These are phyloP conservation scores for Neurospora pannonica DNA, from an alignment of 495 filamentous ascomycete genomes.

Conservation along the genomic window DNA sequence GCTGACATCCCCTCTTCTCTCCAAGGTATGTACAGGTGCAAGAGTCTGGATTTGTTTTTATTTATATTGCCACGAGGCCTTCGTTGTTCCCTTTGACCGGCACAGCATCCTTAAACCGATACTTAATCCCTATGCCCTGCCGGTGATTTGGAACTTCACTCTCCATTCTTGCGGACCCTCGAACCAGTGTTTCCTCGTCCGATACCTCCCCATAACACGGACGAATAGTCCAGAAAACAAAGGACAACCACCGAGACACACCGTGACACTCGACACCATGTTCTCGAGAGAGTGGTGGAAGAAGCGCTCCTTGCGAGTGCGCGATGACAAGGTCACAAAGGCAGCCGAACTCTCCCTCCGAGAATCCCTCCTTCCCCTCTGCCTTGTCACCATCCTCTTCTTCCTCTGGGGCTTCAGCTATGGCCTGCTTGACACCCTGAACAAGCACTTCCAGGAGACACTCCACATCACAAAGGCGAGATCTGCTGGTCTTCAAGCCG, in stretches of 20 bases:
- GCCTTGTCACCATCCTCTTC: slow-evolving; percentile 67
- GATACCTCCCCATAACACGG: not conserved
- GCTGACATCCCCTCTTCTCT: not conserved
- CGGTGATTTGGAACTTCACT: not conserved
- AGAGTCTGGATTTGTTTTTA: not conserved
- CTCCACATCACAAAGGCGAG: slow-evolving; percentile 32
- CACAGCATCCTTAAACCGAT: not conserved
- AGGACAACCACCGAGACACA: not conserved
- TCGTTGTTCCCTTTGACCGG: not conserved
- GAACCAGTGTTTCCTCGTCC: not conserved
- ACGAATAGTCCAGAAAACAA: not conserved
- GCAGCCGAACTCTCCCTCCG: slow-evolving; percentile 51
- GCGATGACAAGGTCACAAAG: slow-evolving; percentile 41
- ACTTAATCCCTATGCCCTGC: not conserved
- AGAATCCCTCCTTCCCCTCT: slow-evolving; percentile 38
- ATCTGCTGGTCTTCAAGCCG: slow-evolving; percentile 26
- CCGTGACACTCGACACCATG: slow-evolving; percentile 12
- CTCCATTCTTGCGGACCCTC: not conserved
- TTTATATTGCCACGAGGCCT: not conserved
- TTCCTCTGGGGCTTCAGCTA: slow-evolving; percentile 87
- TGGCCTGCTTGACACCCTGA: slow-evolving; percentile 50
- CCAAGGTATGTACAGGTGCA: not conserved
- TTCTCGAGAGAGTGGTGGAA: slow-evolving; percentile 23
- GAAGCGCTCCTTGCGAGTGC: slow-evolving; percentile 28
- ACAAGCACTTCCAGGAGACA: slow-evolving; percentile 24